Evolutionary conservation across 306 rosid species (phyloP).

Genomic region (Casuarina equisetifolia): DNA sequence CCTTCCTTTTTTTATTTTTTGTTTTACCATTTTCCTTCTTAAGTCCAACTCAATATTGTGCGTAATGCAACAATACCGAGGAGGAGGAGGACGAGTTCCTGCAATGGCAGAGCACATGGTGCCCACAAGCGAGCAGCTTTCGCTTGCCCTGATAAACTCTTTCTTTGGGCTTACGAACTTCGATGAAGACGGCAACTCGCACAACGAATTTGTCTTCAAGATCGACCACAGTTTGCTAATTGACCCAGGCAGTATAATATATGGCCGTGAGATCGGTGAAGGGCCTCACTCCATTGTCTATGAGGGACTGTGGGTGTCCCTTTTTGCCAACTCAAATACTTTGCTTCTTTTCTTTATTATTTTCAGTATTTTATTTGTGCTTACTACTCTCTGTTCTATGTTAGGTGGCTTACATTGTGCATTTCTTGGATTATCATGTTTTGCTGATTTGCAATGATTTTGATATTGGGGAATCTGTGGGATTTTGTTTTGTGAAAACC

Average conservation of each 20-base stretch:
- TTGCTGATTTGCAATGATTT: background rate
- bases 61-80: slow-evolving; percentile 23
- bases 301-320: slow-evolving; percentile 55
- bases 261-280: slow-evolving; percentile 36
- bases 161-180: background rate
- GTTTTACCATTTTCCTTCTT: background rate
- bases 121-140: slow-evolving; percentile 2
- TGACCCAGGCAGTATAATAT: slow-evolving; percentile 23
- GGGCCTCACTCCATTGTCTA: slow-evolving; percentile 40
- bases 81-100: slow-evolving; percentile 10
- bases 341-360: background rate
- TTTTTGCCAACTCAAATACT: background rate
- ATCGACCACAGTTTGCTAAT: slow-evolving; percentile 41
- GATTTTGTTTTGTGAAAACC: slow-evolving; percentile 13
- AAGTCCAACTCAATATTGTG: background rate
- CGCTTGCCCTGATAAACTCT: slow-evolving; percentile 7
- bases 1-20: no score
- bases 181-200: background rate
- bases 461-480: background rate
- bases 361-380: background rate
- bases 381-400: background rate
- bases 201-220: slow-evolving; percentile 32
- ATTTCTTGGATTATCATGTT: slow-evolving; percentile 19
- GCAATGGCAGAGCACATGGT: slow-evolving; percentile 32
- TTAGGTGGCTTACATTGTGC: slow-evolving; percentile 34